Base-by-base conservation (phyloP, 805 yeast species). In the Hanseniaspora pseudoguilliermondii region DNA sequence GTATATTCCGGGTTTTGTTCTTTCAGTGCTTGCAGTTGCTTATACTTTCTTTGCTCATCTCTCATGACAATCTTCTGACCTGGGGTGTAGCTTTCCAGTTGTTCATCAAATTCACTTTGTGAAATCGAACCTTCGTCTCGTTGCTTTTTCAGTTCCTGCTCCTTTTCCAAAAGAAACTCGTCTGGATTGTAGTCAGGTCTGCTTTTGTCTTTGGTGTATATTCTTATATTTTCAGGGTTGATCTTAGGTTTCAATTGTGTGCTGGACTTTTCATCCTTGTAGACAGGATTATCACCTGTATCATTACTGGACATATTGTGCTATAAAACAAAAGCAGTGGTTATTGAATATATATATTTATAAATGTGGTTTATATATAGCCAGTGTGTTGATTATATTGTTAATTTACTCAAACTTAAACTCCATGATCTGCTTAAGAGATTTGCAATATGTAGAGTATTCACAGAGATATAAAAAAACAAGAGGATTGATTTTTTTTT, bases 31-130 rank as follows among this genome's bases (percentile, higher is more conserved):
- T 38, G 25, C 23, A 52, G 8, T 36, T 65, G 66, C 49, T 67
- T 62, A 58, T 73, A 73, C 29, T 70, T 65, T 34, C 76, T 75
- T 46, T 64, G 64, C 16, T 75, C 73, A 49, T 73, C 76, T 59
- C 70, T 72, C 48, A 73, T 57, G 4, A 73, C 61, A 21, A 71
- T 64, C 60, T 65, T 69, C 56, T 70, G 71, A 2, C 72, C 72
- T 36, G 60, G 62, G 13, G 66, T 57, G 54, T 68, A 68, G 39
- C 63, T 66, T 10, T 64, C 57, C 10, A 59, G 49, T 34, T 40
- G 54, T 21, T 61, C 57, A 13, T 53, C 57, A 9, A 50, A 46
- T 15, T 58, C 60, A 15, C 49, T 38, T 10, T 49, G 49, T 2
- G 52, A 20, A 20, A 51, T 40, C 20, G 32, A 13, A 3, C 49